Conservation (phyloP, 2,329 filamentous ascomycete genomes). For the Venturia pyrina region DNA sequence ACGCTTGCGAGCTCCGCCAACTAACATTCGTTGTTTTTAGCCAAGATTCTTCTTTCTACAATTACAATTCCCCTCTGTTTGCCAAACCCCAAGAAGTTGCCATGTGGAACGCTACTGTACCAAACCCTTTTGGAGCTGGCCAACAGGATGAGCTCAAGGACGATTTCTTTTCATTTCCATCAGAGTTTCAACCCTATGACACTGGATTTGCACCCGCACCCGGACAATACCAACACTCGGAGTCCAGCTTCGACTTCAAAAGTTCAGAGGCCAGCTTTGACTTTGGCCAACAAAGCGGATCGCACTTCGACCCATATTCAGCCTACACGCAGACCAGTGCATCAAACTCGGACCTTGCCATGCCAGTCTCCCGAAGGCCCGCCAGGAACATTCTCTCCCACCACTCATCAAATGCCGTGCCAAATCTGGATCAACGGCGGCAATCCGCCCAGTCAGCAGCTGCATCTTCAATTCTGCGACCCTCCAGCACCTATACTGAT, state of each 20-base stretch:
- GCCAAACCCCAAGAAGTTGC: slow-evolving; percentile 8
- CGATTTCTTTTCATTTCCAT: background rate
- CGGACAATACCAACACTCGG: background rate
- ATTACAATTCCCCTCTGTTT: slow-evolving; percentile 3
- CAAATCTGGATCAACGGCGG: background rate
- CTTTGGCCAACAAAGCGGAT: background rate
- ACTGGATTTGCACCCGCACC: background rate
- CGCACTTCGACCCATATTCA: background rate
- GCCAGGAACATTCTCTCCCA: background rate
- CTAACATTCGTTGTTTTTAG: background rate
- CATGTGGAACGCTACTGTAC: slow-evolving; percentile 10
- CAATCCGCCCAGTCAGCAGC: background rate
- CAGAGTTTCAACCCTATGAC: background rate
- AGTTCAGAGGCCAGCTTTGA: background rate
- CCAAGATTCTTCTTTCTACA: background rate
- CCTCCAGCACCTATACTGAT: slow-evolving; percentile 1
- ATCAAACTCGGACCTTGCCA: background rate
- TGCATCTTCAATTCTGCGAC: background rate
- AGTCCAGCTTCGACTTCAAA: slow-evolving; percentile 2
- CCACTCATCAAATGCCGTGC: background rate
- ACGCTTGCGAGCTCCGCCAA: slow-evolving; percentile 1
- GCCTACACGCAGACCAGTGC: background rate
- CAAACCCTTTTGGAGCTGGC: background rate
- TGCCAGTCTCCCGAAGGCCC: background rate
- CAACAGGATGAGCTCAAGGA: background rate